Conservation (phyloP, 371 early-diverging fungal genomes). For the Apophysomyces variabilis region DNA sequence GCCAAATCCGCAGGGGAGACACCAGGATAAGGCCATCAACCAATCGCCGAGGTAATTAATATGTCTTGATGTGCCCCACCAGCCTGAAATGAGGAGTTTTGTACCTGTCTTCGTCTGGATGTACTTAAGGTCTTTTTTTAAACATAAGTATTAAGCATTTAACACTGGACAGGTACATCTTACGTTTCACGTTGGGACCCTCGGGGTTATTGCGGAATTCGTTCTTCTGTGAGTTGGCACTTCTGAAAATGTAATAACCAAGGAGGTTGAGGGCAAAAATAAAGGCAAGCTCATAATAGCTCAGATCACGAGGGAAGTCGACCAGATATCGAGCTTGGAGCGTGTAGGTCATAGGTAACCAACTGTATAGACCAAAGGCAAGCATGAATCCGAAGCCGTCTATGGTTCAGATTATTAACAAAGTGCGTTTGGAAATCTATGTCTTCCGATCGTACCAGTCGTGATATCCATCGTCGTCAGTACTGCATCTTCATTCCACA, state of each 20-base stretch:
- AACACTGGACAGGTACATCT: slow-evolving; percentile 5
- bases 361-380: slow-evolving; percentile 84
- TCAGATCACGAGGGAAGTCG: slow-evolving; percentile 65
- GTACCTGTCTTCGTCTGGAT: slow-evolving; percentile 82
- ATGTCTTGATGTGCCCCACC: slow-evolving; percentile 94
- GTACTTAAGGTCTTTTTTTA: slow-evolving; percentile 70
- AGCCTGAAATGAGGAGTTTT: slow-evolving; percentile 83
- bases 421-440: too few species aligned
- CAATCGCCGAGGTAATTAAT: slow-evolving; percentile 94
- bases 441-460: slow-evolving; percentile 40
- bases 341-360: slow-evolving; percentile 93
- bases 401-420: slow-evolving; percentile 4
- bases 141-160: not conserved
- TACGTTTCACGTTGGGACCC: slow-evolving; percentile 68
- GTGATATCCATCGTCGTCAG: slow-evolving; percentile 96
- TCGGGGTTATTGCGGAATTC: slow-evolving; percentile 82
- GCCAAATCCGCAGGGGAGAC: slow-evolving; percentile 68
- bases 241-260: slow-evolving; percentile 87
- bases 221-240: slow-evolving; percentile 92
- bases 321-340: slow-evolving; percentile 90
- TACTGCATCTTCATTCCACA: slow-evolving; percentile 81
- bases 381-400: slow-evolving; percentile 98
- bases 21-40: slow-evolving; percentile 85
- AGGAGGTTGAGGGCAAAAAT: slow-evolving; percentile 65
- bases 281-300: slow-evolving; percentile 43